Evolutionary conservation across 177 flowering plant genomes (phyloP).

Genomic region (Vitis hybrid): DNA sequence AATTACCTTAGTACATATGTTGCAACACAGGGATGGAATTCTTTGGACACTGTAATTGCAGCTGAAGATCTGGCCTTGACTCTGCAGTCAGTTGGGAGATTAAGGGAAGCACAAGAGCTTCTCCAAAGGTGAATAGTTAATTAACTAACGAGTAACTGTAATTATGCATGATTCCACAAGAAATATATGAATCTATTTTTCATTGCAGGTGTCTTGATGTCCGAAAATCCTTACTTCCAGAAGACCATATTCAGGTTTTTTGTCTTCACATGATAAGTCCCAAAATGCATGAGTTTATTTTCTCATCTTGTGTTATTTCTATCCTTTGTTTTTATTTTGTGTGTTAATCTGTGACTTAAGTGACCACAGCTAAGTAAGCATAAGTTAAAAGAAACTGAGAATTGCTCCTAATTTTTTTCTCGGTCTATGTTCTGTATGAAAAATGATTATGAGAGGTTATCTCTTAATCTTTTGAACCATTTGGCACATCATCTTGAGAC

Average conservation of each 20-base stretch:
- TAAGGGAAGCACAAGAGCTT: conserved; percentile 70
- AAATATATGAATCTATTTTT: conserved; percentile 6
- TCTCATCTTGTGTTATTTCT: not conserved
- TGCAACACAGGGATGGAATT: conserved; percentile 70
- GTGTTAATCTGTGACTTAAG: not conserved
- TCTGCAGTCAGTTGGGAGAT: conserved; percentile 52
- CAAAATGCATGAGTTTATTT: not conserved
- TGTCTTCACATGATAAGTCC: not conserved
- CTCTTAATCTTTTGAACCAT: not conserved
- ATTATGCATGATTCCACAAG: not conserved
- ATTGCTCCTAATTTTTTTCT: not conserved
- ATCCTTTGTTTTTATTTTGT: no score
- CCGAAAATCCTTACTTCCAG: conserved; percentile 55
- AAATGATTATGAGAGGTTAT: not conserved
- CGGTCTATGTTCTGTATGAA: not conserved
- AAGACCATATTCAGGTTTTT: conserved; percentile 72
- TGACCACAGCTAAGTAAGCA: not conserved
- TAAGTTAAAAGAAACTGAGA: not conserved
- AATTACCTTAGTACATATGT: not conserved
- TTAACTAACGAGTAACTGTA: not conserved
- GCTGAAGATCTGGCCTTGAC: conserved; percentile 73
- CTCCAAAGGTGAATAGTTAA: conserved; percentile 48
- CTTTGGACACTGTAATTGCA: conserved; percentile 68
- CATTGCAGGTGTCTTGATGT: conserved; percentile 70
- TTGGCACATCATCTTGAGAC: not conserved